Evolutionary conservation across 2,329 filamentous ascomycete genomes (phyloP), one percentile per base, ranked within the genome.

Genomic region (Ophiosphaerella herpotricha): DNA sequence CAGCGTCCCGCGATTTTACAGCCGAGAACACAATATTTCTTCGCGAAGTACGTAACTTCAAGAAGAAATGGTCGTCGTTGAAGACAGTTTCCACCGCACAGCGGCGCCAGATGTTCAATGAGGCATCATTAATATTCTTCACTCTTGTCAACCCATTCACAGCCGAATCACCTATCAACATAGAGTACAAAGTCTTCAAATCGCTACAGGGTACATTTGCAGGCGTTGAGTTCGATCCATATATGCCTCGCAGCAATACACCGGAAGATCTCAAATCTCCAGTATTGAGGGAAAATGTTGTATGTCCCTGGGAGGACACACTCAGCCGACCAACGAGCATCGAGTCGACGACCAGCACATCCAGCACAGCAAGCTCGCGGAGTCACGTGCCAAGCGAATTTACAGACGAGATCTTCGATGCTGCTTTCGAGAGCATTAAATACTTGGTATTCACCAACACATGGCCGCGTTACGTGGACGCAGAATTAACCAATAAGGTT

Each of bases 131-230:
- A 36, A 72, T 73, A 50, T 73, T 66, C 57, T 72, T 71, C 55
- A 70, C 70, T 3, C 65, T 73, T n/a, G 43, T 73, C 44, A 70
- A 72, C 44, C 68, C 70, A 7, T 71, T 69, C 52, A 72, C 70
- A 3, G 70, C 70, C 12, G 70, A 72, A 41, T 62, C 61, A 4
- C 68, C 70, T 1, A 72, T 73, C 61, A 73, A 73, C 47, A 72
- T 73, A 48, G 70, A 72, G 33, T 73, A 72, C 63, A 73, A 72
- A 52, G 60, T 72, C 48, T 72, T 72, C 65, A 71, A 70, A 33
- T 58, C 55, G 7, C 55, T 73, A 7, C 70, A 73, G 37, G 45
- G 46, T 21, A 58, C 58, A 3, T 73, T 73, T 34, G 57, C 66
- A 1, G 60, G 52, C 18, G 58, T 73, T 21, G 68, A 72, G 31